Evolutionary conservation across 176 grass and related monocot genomes (phyloP), one percentile per base, ranked within the genome.

Genomic region (Aechmea fasciata): DNA sequence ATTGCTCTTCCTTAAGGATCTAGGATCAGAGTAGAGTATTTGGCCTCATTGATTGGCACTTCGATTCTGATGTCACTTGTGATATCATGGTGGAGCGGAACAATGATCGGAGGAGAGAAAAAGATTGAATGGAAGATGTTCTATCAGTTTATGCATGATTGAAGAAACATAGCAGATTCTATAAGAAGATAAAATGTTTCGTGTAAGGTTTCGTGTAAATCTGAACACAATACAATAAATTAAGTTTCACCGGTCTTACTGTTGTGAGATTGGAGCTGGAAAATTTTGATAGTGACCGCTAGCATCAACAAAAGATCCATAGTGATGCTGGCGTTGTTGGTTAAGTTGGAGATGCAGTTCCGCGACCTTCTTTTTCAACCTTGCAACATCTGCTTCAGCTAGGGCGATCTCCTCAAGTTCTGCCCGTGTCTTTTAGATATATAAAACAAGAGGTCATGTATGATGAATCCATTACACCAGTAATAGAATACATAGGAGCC

Each of bases 331-430:
- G n/a, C 75, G 79, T 19, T 99, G 95, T 77, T 94, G 95, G 71
- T 85, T 99, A 70, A 99, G 84, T 90, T 99, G 95, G 66, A 94
- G 72, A 74, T 99, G 95, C 19, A 99, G 82, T 80, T 99, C 95
- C 28, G 87, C 91, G 47, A 96, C 87, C 79, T 96, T 96, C 75
- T 96, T 87, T 70, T 87, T 96, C 66, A 96, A 75, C 71, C 82
- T 96, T 71, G 84, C 91, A 74, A 96, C 87, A 64, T 90, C 91
- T 77, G 91, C 91, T 76, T 96, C 91, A 0, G 87, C 87, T 5
- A 96, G 87, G 69, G 91, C 91, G 64, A 96, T 96, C 68, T 96
- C 91, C 77, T 96, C 91, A 26, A 96, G 87, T 55, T 96, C 91
- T 69, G 84, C 90, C 82, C 86, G 85, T 2, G 95, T 94, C 95